Base-by-base conservation (phyloP, 2,329 filamentous ascomycete species). In the Clonostachys byssicola region DNA sequence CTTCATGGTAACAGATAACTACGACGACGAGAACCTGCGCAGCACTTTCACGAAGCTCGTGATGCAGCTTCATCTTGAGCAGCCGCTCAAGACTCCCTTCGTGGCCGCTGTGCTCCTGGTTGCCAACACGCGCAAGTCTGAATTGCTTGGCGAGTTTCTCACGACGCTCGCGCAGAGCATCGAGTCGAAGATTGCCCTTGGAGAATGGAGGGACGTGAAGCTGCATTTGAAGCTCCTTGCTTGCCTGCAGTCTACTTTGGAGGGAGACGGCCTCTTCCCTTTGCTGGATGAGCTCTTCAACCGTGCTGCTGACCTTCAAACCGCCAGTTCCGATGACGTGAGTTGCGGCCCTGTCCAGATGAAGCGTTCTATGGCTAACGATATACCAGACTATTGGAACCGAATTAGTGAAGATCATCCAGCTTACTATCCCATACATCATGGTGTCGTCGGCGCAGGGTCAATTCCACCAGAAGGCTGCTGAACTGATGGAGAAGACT, bases 71-170 rank as follows among this genome's bases (percentile, higher is more conserved):
- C 78, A 88, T 40, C 65, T 89, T 35, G 94, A 99, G 70, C 94
- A 99, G 70, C 94, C 94, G 2, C 86, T 99, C 66, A 97, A 97
- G 75, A 95, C 91, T n/a, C 92, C 94, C 0, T 97, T 96, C 63
- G 79, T 95, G 36, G 91, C 92, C 10, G 89, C 88, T 17, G 85
- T 92, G 13, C 79, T 95, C 40, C 77, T 96, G 49, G 80, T 90
- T 48, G 80, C 85, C 54, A 96, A 97, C 70, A 80, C 81, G 23
- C 71, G 88, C 57, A 90, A 89, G 61, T 76, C 86, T 5, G 88
- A 94, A 54, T 75, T 95, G 35, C 81, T 86, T 34, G 76, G 77
- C 36, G 81, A 90, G 53, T 73, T 95, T 17, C 73, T 97, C 54
- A 75, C 71, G 45, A 81, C 80, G 54, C 73, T 85, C 40, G 77